Conservation (phyloP, 1,284 basidiomycete species). For the Rhodotorula sp. region DNA sequence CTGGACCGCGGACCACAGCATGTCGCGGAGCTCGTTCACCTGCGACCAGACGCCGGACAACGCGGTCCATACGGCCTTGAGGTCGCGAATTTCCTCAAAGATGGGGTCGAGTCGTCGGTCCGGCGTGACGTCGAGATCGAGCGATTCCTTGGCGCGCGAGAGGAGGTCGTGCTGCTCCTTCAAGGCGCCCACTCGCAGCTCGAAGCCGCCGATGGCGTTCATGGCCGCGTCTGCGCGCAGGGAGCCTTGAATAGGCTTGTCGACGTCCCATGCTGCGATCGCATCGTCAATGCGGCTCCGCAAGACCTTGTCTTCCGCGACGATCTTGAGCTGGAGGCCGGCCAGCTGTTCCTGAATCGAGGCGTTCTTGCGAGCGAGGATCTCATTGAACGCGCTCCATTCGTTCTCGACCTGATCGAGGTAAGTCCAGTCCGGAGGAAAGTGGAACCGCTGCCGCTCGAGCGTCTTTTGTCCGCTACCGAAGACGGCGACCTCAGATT, state of each 20-base stretch:
- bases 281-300: conserved; percentile 90
- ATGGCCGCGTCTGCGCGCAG: conserved; percentile 93
- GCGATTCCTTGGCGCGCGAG: conserved; percentile 91
- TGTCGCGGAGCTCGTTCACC: conserved; percentile 82
- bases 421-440: conserved; percentile 96
- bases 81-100: conserved; percentile 89
- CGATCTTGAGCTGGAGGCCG: conserved; percentile 94
- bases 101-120: conserved; percentile 91
- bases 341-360: conserved; percentile 97
- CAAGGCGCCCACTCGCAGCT: conserved; percentile 80
- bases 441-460: conserved; percentile 93
- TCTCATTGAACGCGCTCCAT: conserved; percentile 98
- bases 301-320: conserved; percentile 97
- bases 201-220: conserved; percentile 91
- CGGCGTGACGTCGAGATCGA: conserved; percentile 84
- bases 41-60: conserved; percentile 96
- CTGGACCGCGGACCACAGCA: conserved; percentile 83
- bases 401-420: conserved; percentile 96
- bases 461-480: conserved; percentile 93
- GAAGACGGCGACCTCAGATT: conserved; percentile 93
- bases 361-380: conserved; percentile 95
- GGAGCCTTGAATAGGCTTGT: conserved; percentile 91
- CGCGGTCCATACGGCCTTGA: conserved; percentile 98
- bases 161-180: conserved; percentile 92
- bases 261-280: conserved; percentile 89